These are phyloP conservation scores for Penicillium sp. DNA, from an alignment of 2,329 filamentous ascomycete genomes.

Conservation along the genomic window DNA sequence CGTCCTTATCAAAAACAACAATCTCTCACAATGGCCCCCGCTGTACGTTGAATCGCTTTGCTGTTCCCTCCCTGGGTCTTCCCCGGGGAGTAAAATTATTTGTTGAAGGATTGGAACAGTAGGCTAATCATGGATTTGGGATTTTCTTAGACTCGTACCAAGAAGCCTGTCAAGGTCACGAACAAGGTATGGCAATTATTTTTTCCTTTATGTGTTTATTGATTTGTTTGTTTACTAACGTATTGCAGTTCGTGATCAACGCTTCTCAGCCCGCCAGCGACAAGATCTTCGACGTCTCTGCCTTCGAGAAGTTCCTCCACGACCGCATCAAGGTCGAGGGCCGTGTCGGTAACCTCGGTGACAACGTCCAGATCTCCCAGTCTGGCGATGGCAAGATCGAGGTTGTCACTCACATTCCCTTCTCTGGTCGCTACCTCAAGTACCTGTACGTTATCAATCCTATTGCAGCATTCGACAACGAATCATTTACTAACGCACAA, in stretches of 20 bases:
- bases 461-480: not conserved
- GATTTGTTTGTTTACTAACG: conserved; percentile 12
- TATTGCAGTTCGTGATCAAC: conserved; percentile 89
- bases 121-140: conserved; percentile 74
- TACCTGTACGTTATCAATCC: conserved; percentile 70
- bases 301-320: conserved; percentile 99
- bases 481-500: not conserved
- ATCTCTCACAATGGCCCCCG: conserved; percentile 73
- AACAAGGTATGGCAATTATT: conserved; percentile 45
- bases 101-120: conserved; percentile 62
- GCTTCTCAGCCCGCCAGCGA: conserved; percentile 95
- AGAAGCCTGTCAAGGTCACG: conserved; percentile 48
- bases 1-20: conserved; percentile 45
- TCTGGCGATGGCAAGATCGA: conserved; percentile 95
- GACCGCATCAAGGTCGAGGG: conserved; percentile 99
- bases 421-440: conserved; percentile 99
- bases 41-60: conserved; percentile 90
- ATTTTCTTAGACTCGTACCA: conserved; percentile 40
- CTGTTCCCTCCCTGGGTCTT: conserved; percentile 61
- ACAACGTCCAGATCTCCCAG: conserved; percentile 85
- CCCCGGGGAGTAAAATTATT: conserved; percentile 23
- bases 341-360: conserved; percentile 96
- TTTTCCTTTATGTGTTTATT: not conserved
- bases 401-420: conserved; percentile 94
- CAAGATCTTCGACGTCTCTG: conserved; percentile 99